phyloP scores from a whole-genome alignment of 495 filamentous ascomycete genomes.

The Beverwykella pulmonaria region DNA sequence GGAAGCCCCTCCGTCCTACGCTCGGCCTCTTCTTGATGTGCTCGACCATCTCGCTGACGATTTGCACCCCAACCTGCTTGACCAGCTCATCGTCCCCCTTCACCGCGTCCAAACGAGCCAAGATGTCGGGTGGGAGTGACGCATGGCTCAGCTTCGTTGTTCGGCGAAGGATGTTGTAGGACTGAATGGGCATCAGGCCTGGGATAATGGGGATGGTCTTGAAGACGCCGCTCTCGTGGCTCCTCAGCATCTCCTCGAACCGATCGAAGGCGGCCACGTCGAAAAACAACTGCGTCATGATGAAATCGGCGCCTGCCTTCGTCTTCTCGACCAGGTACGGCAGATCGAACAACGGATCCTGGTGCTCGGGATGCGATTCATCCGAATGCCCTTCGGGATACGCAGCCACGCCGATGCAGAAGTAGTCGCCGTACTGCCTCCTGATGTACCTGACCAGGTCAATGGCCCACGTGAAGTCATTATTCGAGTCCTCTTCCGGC shows the following conservation, averaged over 20 bases:
- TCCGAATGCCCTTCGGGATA: slow-evolving; percentile 98
- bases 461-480: slow-evolving; percentile 84
- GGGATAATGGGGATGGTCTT: slow-evolving; percentile 89
- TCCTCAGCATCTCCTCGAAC: slow-evolving; percentile 77
- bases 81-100: slow-evolving; percentile 91
- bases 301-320: slow-evolving; percentile 90
- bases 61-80: slow-evolving; percentile 67
- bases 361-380: slow-evolving; percentile 75
- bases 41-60: slow-evolving; percentile 70
- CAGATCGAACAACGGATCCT: slow-evolving; percentile 78
- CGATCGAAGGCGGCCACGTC: slow-evolving; percentile 77
- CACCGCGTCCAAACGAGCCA: slow-evolving; percentile 72
- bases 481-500: slow-evolving; percentile 65
- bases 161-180: slow-evolving; percentile 89
- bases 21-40: slow-evolving; percentile 65
- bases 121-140: slow-evolving; percentile 69
- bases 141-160: slow-evolving; percentile 96
- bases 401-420: slow-evolving; percentile 91
- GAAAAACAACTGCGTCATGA: slow-evolving; percentile 99
- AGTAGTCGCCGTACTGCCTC: slow-evolving; percentile 85
- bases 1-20: slow-evolving; percentile 73
- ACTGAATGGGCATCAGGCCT: slow-evolving; percentile 95
- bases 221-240: slow-evolving; percentile 83
- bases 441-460: slow-evolving; percentile 91
- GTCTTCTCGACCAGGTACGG: slow-evolving; percentile 92